Percentiles rank a stretch among this genome's conserved stretches.
Conservation (phyloP, 2,329 filamentous ascomycete genomes). For the Xylariaceae sp. region DNA sequence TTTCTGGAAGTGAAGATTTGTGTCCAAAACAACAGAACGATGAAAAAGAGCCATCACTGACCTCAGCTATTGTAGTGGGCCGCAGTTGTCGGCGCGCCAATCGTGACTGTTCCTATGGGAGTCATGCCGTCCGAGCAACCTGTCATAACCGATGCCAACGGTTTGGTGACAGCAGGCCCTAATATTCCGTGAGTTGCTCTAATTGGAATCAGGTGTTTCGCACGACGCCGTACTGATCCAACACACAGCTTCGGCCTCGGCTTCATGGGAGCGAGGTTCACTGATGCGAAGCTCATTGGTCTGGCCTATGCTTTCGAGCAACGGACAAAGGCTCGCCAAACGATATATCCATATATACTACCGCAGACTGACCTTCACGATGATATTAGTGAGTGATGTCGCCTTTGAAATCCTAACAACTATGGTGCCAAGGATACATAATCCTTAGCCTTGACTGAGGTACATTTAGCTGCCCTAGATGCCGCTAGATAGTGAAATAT, state of each 20-base stretch:
- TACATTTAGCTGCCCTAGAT: too few relatives aligned
- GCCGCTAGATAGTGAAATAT: too few relatives aligned
- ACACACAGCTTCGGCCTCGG: slow-evolving; percentile 64
- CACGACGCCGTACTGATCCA: too few relatives aligned
- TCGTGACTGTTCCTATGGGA: slow-evolving; percentile 61
- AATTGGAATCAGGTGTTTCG: too few relatives aligned
- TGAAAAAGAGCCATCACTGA: too few relatives aligned
- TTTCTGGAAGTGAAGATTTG: too few relatives aligned
- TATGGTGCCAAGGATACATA: too few relatives aligned
- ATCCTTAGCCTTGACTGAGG: too few relatives aligned
- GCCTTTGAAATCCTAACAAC: too few relatives aligned
- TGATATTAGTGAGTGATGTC: neutral
- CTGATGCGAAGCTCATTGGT: slow-evolving; percentile 58
- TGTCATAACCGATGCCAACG: slow-evolving; percentile 29
- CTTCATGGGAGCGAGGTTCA: slow-evolving; percentile 59
- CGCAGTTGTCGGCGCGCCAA: slow-evolving; percentile 54
- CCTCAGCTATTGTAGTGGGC: too few relatives aligned
- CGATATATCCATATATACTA: neutral
- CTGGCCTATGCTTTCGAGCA: slow-evolving; percentile 69
- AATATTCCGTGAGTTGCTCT: neutral
- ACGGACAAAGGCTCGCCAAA: slow-evolving; percentile 34
- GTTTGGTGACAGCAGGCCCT: neutral
- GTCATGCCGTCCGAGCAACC: slow-evolving; percentile 41
- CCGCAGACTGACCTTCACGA: neutral
- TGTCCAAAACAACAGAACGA: too few relatives aligned